Base-by-base conservation (phyloP, 148 eudicot species). In the Diospyros lotus region DNA sequence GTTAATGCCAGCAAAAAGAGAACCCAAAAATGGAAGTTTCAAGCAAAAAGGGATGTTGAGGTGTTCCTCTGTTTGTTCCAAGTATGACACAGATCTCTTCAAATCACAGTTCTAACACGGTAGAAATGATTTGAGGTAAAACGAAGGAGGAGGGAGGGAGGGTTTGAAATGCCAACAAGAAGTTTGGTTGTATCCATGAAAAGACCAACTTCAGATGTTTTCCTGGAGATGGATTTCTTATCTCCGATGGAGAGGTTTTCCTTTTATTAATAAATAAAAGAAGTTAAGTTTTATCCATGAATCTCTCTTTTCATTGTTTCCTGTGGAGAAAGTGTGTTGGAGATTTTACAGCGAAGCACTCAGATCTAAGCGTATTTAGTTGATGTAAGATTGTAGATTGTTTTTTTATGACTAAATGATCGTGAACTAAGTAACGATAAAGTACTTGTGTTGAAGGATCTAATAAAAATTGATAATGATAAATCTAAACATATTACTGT, bases 1-100 rank as follows among this genome's bases (percentile, higher is more conserved):
- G 86, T 73, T 87, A 79, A 84, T 56, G 73, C 4, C 18, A 3
- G 9, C 44, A 11, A n/a, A 13, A 15, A 56, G 12, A 42, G 18
- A 2, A 13, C 58, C 54, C 14, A 0, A 48, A 4, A 8, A 48
- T 48, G 0, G 52, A 48, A 8, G 52, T 8, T 48, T 48, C 52
- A 4, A 8, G 6, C 8, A 1, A 3, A 17, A 65, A 54, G 58
- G 54, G n/a, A 44, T 74, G 59, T 2, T 17, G 68, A 8, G 42
- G 74, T 13, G 39, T 39, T 39, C 14, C 18, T 5, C 18, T n/a
- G 45, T 6, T 50, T n/a, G 48, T 48, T 44, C 13, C 3, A 13
- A 5, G 43, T 64, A 2, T 0, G 50, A 41, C 15, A 50, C 15
- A 68, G 45, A 63, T 63, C 64, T 54, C 75, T 69, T 70, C 53